These are phyloP conservation scores for Zopfia rhizophila DNA, from an alignment of 2,329 filamentous ascomycete species.

Conservation along the genomic window DNA sequence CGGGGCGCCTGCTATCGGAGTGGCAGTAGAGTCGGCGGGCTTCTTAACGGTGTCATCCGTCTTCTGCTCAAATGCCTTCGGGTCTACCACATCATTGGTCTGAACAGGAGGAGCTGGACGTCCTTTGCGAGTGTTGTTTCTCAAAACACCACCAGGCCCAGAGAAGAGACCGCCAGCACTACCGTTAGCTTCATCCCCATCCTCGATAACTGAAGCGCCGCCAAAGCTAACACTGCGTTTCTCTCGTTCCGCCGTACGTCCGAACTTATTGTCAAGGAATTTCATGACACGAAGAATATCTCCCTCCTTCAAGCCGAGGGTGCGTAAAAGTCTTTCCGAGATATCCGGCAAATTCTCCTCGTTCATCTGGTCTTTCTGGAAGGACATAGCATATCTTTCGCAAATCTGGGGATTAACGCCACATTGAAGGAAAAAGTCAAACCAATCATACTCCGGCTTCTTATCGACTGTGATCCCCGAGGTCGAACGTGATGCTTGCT, in stretches of 20 bases:
- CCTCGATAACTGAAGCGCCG: conserved; percentile 66
- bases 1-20: conserved; percentile 61
- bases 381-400: conserved; percentile 91
- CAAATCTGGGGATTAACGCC: conserved; percentile 93
- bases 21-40: conserved; percentile 58
- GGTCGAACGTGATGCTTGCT: conserved; percentile 47
- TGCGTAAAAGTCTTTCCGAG: conserved; percentile 82
- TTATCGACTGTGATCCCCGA: conserved; percentile 73
- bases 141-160: conserved; percentile 87
- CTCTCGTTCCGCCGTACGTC: conserved; percentile 68
- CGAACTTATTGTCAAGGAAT: conserved; percentile 81
- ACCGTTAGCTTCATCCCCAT: conserved; percentile 60
- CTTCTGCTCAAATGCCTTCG: conserved; percentile 81
- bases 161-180: conserved; percentile 81
- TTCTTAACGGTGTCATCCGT: conserved; percentile 57
- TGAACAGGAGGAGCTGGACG: conserved; percentile 87
- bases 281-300: conserved; percentile 98
- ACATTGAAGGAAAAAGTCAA: conserved; percentile 95
- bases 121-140: conserved; percentile 94
- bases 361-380: conserved; percentile 92
- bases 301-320: conserved; percentile 91
- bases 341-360: conserved; percentile 93
- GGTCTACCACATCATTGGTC: conserved; percentile 85
- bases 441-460: conserved; percentile 93
- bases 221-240: conserved; percentile 65